A percentile compares a stretch with the other conserved stretches of the same genome.
These are phyloP conservation scores for Saposhnikovia divaricata DNA, from an alignment of 129 eudicot genomes.

Conservation along the genomic window DNA sequence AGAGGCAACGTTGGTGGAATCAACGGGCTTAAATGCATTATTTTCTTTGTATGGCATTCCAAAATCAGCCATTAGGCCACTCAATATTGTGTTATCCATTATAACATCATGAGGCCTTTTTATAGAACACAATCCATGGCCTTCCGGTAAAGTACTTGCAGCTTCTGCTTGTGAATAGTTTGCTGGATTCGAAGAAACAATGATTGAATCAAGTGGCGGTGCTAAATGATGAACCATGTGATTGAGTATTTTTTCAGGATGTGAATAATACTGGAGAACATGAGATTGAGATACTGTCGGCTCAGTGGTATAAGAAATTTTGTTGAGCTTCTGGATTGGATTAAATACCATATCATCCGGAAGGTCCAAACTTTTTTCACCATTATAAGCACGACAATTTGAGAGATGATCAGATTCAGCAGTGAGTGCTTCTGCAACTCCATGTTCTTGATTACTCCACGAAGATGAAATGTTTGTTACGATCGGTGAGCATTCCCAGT, in stretches of 20 bases:
- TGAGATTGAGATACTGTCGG: background rate
- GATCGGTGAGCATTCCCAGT: slow-evolving; percentile 36
- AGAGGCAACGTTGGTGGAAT: slow-evolving; percentile 20
- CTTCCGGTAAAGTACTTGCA: background rate
- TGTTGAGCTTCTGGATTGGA: slow-evolving; percentile 27
- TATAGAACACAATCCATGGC: background rate
- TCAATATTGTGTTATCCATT: background rate
- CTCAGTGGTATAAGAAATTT: background rate
- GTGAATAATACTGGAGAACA: background rate
- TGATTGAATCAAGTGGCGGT: slow-evolving; percentile 13
- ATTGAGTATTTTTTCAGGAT: slow-evolving; percentile 7
- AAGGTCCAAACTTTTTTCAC: background rate
- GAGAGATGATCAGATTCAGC: slow-evolving; percentile 13
- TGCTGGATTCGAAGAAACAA: slow-evolving; percentile 6
- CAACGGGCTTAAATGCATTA: slow-evolving; percentile 6
- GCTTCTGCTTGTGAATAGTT: slow-evolving; percentile 8
- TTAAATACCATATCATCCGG: slow-evolving; percentile 18
- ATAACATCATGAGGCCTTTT: slow-evolving; percentile 1
- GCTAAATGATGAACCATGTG: slow-evolving; percentile 20
- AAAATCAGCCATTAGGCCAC: background rate
- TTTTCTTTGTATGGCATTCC: slow-evolving; percentile 1
- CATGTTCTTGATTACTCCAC: slow-evolving; percentile 36
- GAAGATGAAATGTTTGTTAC: slow-evolving; percentile 17
- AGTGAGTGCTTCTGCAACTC: slow-evolving; percentile 26
- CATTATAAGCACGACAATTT: background rate